Conservation (phyloP, 192 early-diverging fungal genomes). For the Podila horticola region DNA sequence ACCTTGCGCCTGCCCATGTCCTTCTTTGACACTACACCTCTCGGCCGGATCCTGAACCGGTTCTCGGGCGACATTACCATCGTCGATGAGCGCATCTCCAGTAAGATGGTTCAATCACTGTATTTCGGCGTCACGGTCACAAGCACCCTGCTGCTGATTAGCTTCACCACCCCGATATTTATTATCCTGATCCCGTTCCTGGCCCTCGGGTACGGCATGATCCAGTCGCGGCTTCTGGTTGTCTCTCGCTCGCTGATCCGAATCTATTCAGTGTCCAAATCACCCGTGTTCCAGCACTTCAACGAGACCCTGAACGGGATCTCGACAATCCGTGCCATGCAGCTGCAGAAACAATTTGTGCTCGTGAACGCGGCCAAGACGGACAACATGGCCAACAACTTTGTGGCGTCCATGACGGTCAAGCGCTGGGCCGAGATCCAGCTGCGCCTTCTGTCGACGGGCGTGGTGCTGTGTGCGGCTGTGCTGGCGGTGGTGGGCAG, state of each 20-base stretch:
- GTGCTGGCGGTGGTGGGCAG: slow-evolving; percentile 31
- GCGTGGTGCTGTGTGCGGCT: slow-evolving; percentile 17
- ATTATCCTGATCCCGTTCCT: slow-evolving; percentile 17
- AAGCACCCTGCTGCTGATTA: slow-evolving; percentile 22
- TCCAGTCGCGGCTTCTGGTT: slow-evolving; percentile 62
- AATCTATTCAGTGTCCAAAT: slow-evolving; percentile 75
- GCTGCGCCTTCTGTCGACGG: slow-evolving; percentile 53
- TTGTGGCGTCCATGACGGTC: slow-evolving; percentile 11
- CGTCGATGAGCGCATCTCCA: slow-evolving; percentile 29
- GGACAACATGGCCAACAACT: slow-evolving; percentile 31
- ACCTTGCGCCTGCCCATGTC: slow-evolving; percentile 69
- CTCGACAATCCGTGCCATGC: slow-evolving; percentile 64
- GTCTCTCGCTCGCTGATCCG: slow-evolving; percentile 73
- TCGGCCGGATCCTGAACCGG: slow-evolving; percentile 74
- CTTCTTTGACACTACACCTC: slow-evolving; percentile 75
- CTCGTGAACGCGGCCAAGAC: slow-evolving; percentile 49
- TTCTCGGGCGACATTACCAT: slow-evolving; percentile 51
- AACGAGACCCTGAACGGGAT: slow-evolving; percentile 62
- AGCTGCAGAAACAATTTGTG: slow-evolving; percentile 62
- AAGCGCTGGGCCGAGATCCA: slow-evolving; percentile 47
- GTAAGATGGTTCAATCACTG: slow-evolving; percentile 19
- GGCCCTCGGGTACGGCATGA: slow-evolving; percentile 32
- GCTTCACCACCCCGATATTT: slow-evolving; percentile 26
- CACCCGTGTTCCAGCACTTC: slow-evolving; percentile 74
- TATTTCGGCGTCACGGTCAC: slow-evolving; percentile 36